Percentiles rank a stretch among this genome's conserved stretches.
These are phyloP conservation scores for Berkeleyomyces basicola DNA, from an alignment of 2,329 filamentous ascomycete species.

Conservation along the genomic window DNA sequence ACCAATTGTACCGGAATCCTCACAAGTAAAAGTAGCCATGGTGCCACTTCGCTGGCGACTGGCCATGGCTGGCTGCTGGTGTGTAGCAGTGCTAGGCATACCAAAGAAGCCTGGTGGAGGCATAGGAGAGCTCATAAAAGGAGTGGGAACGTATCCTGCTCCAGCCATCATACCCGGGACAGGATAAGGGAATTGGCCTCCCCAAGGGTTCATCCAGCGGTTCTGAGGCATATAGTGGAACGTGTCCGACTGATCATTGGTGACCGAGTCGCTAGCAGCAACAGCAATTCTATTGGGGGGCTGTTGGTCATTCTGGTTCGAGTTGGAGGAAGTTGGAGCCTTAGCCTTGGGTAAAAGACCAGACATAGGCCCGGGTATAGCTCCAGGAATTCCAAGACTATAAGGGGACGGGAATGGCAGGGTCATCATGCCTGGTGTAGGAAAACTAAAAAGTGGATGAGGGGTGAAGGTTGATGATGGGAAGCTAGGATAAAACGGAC, in stretches of 20 bases:
- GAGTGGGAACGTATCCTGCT: constrained; percentile 3
- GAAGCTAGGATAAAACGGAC: constrained; percentile 16
- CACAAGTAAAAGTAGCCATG: neutral
- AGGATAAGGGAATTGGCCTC: constrained; percentile 11
- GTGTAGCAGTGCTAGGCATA: neutral
- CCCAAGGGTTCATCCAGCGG: constrained; percentile 12
- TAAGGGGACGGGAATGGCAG: constrained; percentile 10
- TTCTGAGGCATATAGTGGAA: constrained; percentile 7
- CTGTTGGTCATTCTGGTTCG: neutral
- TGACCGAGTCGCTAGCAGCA: neutral
- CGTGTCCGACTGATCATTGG: constrained; percentile 6
- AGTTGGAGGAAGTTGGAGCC: neutral
- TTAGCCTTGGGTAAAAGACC: constrained; percentile 2
- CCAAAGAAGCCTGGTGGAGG: constrained; percentile 3
- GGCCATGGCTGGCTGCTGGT: neutral
- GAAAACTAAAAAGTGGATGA: constrained; percentile 21
- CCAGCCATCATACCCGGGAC: constrained; percentile 9
- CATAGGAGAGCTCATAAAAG: constrained; percentile 10
- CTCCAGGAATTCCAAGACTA: neutral
- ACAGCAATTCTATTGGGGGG: neutral
- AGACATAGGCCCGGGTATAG: constrained; percentile 2
- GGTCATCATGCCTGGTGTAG: constrained; percentile 18
- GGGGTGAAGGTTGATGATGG: constrained; percentile 19
- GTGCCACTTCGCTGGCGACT: constrained; percentile 5
- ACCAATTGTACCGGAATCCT: neutral